Conservation (phyloP, 805 yeast genomes). For the Clavispora carvajalis region DNA sequence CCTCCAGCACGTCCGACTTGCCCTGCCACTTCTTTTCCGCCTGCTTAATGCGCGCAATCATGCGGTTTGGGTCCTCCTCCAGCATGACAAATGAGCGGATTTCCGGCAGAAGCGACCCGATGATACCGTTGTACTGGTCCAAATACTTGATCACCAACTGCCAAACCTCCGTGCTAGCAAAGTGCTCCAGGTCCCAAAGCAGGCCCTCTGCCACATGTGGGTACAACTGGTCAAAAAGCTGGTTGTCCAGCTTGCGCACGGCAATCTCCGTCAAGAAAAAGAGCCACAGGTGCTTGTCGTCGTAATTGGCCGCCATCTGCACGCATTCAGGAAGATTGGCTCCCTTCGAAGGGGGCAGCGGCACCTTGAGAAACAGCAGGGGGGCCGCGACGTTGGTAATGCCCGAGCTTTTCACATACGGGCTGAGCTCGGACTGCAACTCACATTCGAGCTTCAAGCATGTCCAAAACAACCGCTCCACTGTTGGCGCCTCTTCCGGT, state of each 20-base stretch:
- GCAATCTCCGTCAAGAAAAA: slow-evolving; percentile 37
- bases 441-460: slow-evolving; percentile 36
- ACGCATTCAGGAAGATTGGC: slow-evolving; percentile 20
- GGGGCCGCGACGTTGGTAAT: slow-evolving; percentile 29
- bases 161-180: slow-evolving; percentile 21
- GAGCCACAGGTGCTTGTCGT: slow-evolving; percentile 31
- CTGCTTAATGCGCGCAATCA: slow-evolving; percentile 21
- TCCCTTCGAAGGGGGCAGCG: slow-evolving; percentile 18
- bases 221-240: slow-evolving; percentile 29
- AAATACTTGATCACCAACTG: slow-evolving; percentile 24
- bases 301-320: slow-evolving; percentile 19
- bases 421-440: slow-evolving; percentile 29
- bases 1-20: slow-evolving; percentile 1
- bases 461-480: slow-evolving; percentile 32
- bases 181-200: slow-evolving; percentile 23
- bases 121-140: slow-evolving; percentile 34
- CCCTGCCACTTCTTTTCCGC: slow-evolving; percentile 12
- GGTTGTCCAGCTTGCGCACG: slow-evolving; percentile 34
- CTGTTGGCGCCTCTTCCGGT: slow-evolving; percentile 5
- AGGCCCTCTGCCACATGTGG: slow-evolving; percentile 8
- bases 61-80: slow-evolving; percentile 27
- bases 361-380: slow-evolving; percentile 26
- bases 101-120: slow-evolving; percentile 30
- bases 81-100: slow-evolving; percentile 29
- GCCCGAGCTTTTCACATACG: slow-evolving; percentile 27